Evolutionary conservation across 2,329 filamentous ascomycete species (phyloP).

Genomic region (Talaromyces rugulosus): DNA sequence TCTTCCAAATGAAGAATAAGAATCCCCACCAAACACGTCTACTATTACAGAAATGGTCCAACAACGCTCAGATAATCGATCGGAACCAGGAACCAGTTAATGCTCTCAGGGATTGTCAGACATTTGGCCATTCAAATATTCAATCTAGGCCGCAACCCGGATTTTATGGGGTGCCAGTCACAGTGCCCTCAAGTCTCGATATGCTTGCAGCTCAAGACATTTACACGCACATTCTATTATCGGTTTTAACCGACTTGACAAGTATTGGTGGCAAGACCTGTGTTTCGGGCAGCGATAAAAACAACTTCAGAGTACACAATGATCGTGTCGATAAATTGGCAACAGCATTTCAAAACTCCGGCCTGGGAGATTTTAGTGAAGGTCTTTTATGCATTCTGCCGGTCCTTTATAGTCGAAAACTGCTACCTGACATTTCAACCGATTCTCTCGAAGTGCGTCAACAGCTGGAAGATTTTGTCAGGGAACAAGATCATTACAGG

Average conservation of each 20-base stretch:
- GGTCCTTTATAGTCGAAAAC: neutral
- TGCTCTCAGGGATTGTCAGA: conserved; percentile 2
- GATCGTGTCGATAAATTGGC: conserved; percentile 1
- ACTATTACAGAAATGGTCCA: neutral
- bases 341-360: neutral
- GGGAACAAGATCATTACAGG: neutral
- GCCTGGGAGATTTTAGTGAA: neutral
- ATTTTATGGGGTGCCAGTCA: neutral
- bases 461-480: neutral
- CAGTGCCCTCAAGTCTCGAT: conserved; percentile 1
- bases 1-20: neutral
- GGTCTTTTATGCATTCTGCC: neutral
- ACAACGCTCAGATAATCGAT: neutral
- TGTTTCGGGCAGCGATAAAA: neutral
- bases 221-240: conserved; percentile 4
- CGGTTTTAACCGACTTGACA: neutral
- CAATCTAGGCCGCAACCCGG: neutral
- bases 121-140: neutral
- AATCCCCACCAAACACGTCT: neutral
- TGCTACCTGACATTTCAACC: neutral
- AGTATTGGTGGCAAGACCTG: neutral
- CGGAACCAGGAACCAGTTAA: neutral
- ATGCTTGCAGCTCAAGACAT: conserved; percentile 10
- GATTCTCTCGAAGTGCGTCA: neutral
- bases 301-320: conserved; percentile 3